These are phyloP conservation scores for Tolypocladium album DNA, from an alignment of 2,329 filamentous ascomycete genomes.

Conservation along the genomic window DNA sequence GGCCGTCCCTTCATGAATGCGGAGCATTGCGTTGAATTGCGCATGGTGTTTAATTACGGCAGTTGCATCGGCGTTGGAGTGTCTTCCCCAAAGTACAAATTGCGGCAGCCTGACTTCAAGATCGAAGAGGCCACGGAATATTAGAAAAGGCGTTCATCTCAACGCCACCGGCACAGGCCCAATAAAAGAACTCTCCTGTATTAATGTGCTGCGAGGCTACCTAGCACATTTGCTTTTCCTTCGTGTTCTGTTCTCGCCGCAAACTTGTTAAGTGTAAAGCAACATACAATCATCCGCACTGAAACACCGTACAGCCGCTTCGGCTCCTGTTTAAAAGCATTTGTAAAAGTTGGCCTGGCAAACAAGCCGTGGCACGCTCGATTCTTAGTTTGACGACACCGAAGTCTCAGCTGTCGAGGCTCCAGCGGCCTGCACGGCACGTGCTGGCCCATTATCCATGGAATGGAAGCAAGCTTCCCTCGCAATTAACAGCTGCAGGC, in stretches of 20 bases:
- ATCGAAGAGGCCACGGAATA: neutral
- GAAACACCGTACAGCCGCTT: neutral
- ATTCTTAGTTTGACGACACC: neutral
- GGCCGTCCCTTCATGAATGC: neutral
- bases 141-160: neutral
- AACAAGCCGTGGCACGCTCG: constrained; percentile 1
- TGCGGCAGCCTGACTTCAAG: neutral
- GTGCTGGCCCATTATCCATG: neutral
- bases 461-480: constrained; percentile 3
- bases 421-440: neutral
- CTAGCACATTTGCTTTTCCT: constrained; percentile 4
- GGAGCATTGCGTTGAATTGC: neutral
- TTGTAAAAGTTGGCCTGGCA: neutral
- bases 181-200: constrained; percentile 4
- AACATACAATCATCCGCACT: constrained; percentile 5
- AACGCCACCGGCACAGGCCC: neutral
- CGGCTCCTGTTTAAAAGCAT: constrained; percentile 1
- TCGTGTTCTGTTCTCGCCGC: neutral
- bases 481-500: constrained; percentile 18
- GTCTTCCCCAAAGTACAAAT: neutral
- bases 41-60: neutral
- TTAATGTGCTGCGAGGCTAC: constrained; percentile 7
- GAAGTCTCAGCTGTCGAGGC: neutral
- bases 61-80: neutral
- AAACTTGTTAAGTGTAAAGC: constrained; percentile 4